Evolutionary conservation across 768 basidiomycete genomes (phyloP).

Genomic region (Mycena polygramma): DNA sequence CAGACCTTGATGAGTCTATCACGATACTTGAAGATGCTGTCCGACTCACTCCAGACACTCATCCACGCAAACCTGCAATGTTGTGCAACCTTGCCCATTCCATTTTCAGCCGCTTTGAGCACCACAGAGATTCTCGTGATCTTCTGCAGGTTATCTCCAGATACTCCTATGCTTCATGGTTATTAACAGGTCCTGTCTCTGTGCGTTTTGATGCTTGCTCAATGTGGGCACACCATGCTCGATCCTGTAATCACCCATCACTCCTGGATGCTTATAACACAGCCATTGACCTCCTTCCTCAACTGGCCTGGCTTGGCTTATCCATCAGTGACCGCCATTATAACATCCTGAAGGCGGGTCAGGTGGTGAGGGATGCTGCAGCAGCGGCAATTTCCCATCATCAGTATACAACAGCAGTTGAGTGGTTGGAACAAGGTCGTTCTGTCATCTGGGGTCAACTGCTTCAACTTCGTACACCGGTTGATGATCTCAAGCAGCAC

Average conservation of each 20-base stretch:
- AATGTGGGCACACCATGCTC: neutral
- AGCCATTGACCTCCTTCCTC: conserved; percentile 38
- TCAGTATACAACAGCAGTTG: neutral
- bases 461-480: conserved; percentile 37
- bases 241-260: neutral
- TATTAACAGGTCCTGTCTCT: neutral
- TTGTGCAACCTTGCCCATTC: neutral
- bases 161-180: neutral
- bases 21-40: too few relatives aligned
- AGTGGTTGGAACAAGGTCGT: conserved; percentile 33
- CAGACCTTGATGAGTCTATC: too few relatives aligned
- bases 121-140: neutral
- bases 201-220: neutral
- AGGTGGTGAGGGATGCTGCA: conserved; percentile 19
- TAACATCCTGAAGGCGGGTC: conserved; percentile 17
- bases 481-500: conserved; percentile 33
- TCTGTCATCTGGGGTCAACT: conserved; percentile 41
- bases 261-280: conserved; percentile 22
- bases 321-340: conserved; percentile 33
- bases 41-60: too few relatives aligned
- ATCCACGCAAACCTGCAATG: too few relatives aligned
- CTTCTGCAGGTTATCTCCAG: neutral
- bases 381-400: conserved; percentile 17
- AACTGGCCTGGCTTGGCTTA: conserved; percentile 36
- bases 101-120: neutral